Conservation (phyloP, 352 stramenopile genomes). For the Sclerospora graminicola region DNA sequence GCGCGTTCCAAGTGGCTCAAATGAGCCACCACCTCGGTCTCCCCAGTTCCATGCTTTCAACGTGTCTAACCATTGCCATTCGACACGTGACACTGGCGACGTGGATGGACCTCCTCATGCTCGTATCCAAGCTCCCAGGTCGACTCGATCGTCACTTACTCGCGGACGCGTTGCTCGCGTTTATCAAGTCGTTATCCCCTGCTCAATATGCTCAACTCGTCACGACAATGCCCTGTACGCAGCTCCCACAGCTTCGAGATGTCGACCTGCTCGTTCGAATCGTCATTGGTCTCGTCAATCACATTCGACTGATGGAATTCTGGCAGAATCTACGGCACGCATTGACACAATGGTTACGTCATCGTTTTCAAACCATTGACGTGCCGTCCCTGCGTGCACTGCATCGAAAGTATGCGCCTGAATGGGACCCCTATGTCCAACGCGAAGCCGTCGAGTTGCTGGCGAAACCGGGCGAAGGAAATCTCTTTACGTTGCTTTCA, state of each 20-base stretch:
- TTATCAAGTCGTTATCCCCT: conserved; percentile 14
- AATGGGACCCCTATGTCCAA: conserved; percentile 27
- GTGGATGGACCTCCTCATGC: conserved; percentile 41
- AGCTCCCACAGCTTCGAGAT: conserved; percentile 13
- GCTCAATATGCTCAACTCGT: conserved; percentile 14
- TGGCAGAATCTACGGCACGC: conserved; percentile 38
- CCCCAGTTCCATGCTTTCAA: conserved; percentile 25
- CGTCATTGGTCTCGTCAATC: conserved; percentile 35
- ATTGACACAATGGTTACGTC: conserved; percentile 13
- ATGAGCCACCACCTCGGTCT: conserved; percentile 39
- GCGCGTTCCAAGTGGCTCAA: conserved; percentile 24
- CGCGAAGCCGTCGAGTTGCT: conserved; percentile 10
- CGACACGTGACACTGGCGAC: conserved; percentile 18
- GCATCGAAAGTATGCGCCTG: conserved; percentile 32
- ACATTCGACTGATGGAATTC: conserved; percentile 27
- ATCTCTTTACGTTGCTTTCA: conserved; percentile 20
- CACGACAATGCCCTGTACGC: conserved; percentile 6
- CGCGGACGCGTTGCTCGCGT: conserved; percentile 14
- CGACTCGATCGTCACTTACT: conserved; percentile 14
- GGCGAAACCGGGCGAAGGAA: conserved; percentile 5
- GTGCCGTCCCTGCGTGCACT: conserved; percentile 33
- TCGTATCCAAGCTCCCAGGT: conserved; percentile 14
- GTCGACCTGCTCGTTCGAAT: conserved; percentile 22
- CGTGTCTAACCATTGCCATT: conserved; percentile 28
- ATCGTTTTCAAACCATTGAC: conserved; percentile 11